Conservation (phyloP, 495 filamentous ascomycete genomes). For the Margaritispora aquatica region DNA sequence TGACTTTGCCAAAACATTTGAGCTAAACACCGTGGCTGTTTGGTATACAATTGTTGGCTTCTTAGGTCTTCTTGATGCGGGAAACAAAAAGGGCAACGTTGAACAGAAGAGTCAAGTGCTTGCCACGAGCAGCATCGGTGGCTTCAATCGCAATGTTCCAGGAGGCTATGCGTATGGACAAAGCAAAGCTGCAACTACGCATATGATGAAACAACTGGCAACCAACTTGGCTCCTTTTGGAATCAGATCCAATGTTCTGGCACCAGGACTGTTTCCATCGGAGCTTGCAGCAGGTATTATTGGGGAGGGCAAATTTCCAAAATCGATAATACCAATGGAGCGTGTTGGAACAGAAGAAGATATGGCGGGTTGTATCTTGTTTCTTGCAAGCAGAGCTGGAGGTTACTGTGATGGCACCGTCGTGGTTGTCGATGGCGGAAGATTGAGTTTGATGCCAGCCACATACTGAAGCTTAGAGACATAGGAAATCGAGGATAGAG, state of each 20-base stretch:
- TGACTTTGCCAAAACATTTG: conserved; percentile 52
- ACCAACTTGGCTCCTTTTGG: conserved; percentile 46
- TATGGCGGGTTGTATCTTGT: conserved; percentile 56
- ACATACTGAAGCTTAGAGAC: conserved; percentile 3
- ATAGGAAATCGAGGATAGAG: not conserved
- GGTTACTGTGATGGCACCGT: conserved; percentile 53
- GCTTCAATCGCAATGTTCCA: conserved; percentile 47
- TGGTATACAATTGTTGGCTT: conserved; percentile 62
- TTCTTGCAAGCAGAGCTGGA: conserved; percentile 54
- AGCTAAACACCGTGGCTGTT: conserved; percentile 52
- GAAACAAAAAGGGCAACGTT: conserved; percentile 49
- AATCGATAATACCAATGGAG: conserved; percentile 44
- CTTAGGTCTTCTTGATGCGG: conserved; percentile 52
- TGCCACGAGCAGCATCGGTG: conserved; percentile 56
- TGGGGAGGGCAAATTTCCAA: conserved; percentile 5
- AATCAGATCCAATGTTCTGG: conserved; percentile 60
- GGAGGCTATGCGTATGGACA: conserved; percentile 56
- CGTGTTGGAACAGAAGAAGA: conserved; percentile 50
- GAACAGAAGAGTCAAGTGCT: conserved; percentile 55
- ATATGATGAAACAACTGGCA: conserved; percentile 57
- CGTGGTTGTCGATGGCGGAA: conserved; percentile 52
- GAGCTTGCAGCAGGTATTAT: conserved; percentile 53
- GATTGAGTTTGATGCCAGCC: conserved; percentile 26
- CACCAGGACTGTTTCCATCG: conserved; percentile 58
- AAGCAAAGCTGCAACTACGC: conserved; percentile 58